Percentiles rank a stretch among this genome's conserved stretches.
These are phyloP conservation scores for Exophiala calicioides DNA, from an alignment of 2,329 filamentous ascomycete species.

Conservation along the genomic window DNA sequence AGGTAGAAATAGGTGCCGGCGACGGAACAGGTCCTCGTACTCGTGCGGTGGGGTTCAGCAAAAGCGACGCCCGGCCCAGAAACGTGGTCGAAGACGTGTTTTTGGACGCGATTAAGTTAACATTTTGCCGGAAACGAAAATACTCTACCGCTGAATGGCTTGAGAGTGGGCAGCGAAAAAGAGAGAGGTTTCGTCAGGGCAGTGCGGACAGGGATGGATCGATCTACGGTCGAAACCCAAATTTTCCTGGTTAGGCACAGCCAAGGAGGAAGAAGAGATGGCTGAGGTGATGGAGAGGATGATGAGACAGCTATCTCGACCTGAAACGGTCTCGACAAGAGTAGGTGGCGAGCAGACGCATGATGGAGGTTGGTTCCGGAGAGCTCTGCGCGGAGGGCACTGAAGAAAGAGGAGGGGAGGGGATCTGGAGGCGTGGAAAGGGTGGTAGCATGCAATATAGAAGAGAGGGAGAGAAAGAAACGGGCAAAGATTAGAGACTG, in stretches of 20 bases:
- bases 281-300: neutral
- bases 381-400: constrained; percentile 18
- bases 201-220: neutral
- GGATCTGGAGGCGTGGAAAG: neutral
- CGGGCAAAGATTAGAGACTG: neutral
- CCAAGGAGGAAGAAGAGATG: neutral
- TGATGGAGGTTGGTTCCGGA: constrained; percentile 11
- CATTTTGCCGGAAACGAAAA: constrained; percentile 11
- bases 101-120: constrained; percentile 18
- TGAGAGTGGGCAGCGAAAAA: constrained; percentile 1
- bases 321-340: constrained; percentile 21
- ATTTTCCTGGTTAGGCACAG: neutral
- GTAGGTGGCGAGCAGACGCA: constrained; percentile 19
- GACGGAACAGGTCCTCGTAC: neutral
- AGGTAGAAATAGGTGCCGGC: neutral
- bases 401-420: constrained; percentile 1
- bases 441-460: neutral
- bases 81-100: constrained; percentile 1
- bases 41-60: neutral
- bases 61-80: constrained; percentile 1
- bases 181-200: neutral
- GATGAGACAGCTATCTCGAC: constrained; percentile 26
- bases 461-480: constrained; percentile 4
- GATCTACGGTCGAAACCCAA: neutral
- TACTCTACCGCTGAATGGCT: constrained; percentile 13